Base-by-base conservation (phyloP, 495 filamentous ascomycete genomes). In the Aspergillus sclerotioniger region DNA sequence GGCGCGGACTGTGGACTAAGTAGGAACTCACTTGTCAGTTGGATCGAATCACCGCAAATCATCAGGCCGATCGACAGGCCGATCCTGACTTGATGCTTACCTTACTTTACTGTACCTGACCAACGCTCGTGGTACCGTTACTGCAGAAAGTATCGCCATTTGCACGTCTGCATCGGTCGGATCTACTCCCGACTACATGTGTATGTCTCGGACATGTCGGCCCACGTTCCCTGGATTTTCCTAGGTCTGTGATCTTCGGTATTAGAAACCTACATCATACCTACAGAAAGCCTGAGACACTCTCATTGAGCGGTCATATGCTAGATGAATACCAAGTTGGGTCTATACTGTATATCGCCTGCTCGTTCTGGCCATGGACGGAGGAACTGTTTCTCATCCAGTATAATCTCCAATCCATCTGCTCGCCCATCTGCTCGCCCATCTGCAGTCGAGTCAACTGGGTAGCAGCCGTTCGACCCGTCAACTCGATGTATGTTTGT, bases 91-190 rank as follows among this genome's bases (percentile, higher is more conserved):
- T 12, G 37, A 41, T 41, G 37, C 37, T 41, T 41, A 41, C 37
- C 37, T 41, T 41, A 41, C 37, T 41, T 41, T 41, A 41, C 37
- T 41, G 37, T 41, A 41, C 37, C 37, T 41, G 37, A 41, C 37
- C 37, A n/a, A n/a, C 13, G 12, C 37, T 41, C 37, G 37, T 41
- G 37, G 37, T 41, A 41, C 1, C 12, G 37, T 41, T 41, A 41
- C 37, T 41, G 37, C 37, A 41, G 7, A 15, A 37, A 25, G 33
- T 9, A 37, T 37, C 33, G 33, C 8, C 8, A 37, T 10, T 15
- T 15, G 33, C 33, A 15, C 9, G 37, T 41, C n/a, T 13, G 13
- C 8, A 41, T 41, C 37, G 12, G 5, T n/a, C 5, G 9, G 33
- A 35, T 13, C 33, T 10, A 9, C 33, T 9, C 33, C 8, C 8